phyloP scores from a whole-genome alignment of 2,329 filamentous ascomycete genomes.

The Ampelomyces quisqualis region DNA sequence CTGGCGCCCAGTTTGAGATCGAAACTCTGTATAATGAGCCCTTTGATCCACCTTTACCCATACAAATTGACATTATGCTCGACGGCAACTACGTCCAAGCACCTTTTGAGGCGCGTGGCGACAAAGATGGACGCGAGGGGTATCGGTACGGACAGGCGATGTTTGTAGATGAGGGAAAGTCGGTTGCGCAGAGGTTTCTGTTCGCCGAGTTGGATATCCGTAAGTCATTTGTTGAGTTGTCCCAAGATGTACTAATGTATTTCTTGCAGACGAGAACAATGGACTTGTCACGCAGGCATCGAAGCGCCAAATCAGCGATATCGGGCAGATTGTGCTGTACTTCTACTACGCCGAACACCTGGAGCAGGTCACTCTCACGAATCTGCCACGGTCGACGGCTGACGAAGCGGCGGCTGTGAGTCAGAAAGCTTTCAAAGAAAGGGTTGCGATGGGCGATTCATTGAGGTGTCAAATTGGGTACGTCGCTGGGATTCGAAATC shows the following conservation, averaged over 20 bases:
- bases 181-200: background rate
- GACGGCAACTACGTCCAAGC: conserved; percentile 6
- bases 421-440: background rate
- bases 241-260: background rate
- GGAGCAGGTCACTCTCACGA: background rate
- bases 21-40: background rate
- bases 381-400: background rate
- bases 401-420: background rate
- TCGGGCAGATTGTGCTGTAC: conserved; percentile 3
- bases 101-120: conserved; percentile 1
- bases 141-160: conserved; percentile 3
- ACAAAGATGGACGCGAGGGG: conserved; percentile 3
- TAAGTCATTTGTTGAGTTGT: background rate
- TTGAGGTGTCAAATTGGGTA: background rate
- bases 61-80: conserved; percentile 1
- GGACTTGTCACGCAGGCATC: background rate
- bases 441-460: background rate
- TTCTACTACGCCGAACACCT: conserved; percentile 5
- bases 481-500: background rate
- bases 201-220: background rate
- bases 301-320: background rate
- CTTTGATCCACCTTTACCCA: background rate
- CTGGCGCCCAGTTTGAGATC: conserved; percentile 23
- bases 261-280: background rate
- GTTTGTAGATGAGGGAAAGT: background rate